Evolutionary conservation across 768 basidiomycete species (phyloP).

Genomic region (Suillus variegatus): DNA sequence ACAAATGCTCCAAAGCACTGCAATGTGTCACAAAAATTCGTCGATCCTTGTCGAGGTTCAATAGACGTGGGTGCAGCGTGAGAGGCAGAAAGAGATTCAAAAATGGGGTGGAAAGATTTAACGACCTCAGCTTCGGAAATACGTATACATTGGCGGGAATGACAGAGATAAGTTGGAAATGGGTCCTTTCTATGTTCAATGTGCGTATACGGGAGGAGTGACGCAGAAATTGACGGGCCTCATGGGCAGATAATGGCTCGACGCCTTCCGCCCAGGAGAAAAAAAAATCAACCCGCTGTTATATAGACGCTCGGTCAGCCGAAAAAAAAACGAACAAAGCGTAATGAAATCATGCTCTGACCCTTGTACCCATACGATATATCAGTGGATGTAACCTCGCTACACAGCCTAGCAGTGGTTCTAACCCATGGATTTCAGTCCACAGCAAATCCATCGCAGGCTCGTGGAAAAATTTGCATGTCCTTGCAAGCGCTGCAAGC

Average conservation of each 20-base stretch:
- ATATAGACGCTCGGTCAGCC: not conserved
- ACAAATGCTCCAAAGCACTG: not conserved
- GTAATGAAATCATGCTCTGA: not conserved
- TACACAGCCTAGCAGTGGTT: not conserved
- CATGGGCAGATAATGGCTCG: not conserved
- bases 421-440: not conserved
- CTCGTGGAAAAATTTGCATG: not conserved
- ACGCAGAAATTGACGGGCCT: not conserved
- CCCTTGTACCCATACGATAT: not conserved
- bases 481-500: not conserved
- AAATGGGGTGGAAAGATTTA: not conserved
- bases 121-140: not conserved
- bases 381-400: not conserved
- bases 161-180: not conserved
- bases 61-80: conserved; percentile 18
- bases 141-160: not conserved
- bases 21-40: no score
- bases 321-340: not conserved
- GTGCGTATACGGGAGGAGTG: not conserved
- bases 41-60: no score
- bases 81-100: not conserved
- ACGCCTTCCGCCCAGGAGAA: not conserved
- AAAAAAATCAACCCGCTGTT: no score
- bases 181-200: fast-evolving
- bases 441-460: not conserved